These are phyloP conservation scores for Pleurozium schreberi DNA, from an alignment of 225 moss, liverwort and hornwort species.

Conservation along the genomic window DNA sequence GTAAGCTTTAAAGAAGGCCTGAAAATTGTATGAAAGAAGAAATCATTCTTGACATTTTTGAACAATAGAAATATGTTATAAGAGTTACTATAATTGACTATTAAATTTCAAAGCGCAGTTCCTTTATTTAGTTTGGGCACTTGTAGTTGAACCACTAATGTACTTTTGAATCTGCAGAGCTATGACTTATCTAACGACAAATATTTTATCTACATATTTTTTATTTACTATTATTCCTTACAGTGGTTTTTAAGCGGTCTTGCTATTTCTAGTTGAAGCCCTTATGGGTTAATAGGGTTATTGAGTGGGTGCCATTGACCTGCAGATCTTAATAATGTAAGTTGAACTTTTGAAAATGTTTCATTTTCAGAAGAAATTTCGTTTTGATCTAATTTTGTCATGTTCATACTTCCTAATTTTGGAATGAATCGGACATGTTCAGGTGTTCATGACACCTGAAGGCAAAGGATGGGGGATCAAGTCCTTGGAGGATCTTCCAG, in stretches of 20 bases:
- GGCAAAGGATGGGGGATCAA: conserved; percentile 66
- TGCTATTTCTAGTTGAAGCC: neutral
- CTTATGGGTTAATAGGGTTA: neutral
- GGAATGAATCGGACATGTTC: neutral
- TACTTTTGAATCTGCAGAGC: neutral
- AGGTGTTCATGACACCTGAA: conserved; percentile 58
- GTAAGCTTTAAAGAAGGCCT: neutral
- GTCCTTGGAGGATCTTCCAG: conserved; percentile 44
- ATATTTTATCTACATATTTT: neutral
- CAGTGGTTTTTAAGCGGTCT: neutral
- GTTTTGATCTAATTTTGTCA: neutral
- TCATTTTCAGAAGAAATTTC: neutral
- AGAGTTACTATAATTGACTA: neutral
- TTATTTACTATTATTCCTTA: neutral
- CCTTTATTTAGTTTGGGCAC: neutral
- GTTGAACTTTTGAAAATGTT: neutral
- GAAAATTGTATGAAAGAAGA: neutral
- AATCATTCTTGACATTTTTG: neutral
- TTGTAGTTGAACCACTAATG: neutral
- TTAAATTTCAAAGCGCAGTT: neutral
- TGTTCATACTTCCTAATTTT: neutral
- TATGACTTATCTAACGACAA: neutral
- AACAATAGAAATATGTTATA: neutral
- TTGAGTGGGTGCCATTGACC: neutral
- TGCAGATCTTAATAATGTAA: neutral